Conservation (phyloP, 2,329 filamentous ascomycete genomes). For the Alternaria novae-zelandiae region DNA sequence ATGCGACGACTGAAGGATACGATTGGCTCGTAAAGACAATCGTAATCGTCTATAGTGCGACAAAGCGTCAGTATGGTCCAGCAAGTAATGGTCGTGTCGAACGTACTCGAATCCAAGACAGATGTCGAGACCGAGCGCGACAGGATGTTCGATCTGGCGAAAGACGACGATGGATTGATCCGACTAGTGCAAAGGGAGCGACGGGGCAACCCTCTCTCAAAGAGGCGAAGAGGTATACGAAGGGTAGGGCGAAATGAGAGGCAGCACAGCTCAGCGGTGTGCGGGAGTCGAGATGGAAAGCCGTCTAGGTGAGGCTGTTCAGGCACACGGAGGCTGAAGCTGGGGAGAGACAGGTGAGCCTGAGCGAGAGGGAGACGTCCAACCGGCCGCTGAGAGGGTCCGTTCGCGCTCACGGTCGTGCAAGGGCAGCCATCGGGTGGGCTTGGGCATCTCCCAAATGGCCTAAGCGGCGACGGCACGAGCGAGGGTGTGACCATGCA, state of each 20-base stretch:
- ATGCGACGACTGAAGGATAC: conserved; percentile 2
- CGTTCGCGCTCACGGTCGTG: conserved; percentile 26
- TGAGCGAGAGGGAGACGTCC: conserved; percentile 31
- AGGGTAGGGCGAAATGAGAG: conserved; percentile 37
- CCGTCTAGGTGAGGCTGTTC: conserved; percentile 38
- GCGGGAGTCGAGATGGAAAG: conserved; percentile 18
- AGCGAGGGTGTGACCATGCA: conserved; percentile 22
- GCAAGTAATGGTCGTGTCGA: conserved; percentile 15
- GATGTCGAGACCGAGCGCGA: conserved; percentile 18
- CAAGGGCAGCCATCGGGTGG: conserved; percentile 29
- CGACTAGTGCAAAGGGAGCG: conserved; percentile 26
- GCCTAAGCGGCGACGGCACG: conserved; percentile 30
- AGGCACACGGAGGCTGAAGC: conserved; percentile 36
- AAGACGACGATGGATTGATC: conserved; percentile 19
- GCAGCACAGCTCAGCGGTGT: conserved; percentile 47
- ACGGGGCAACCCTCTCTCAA: conserved; percentile 44
- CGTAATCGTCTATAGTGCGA: conserved; percentile 18
- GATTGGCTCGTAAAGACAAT: not conserved
- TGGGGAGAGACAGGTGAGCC: conserved; percentile 33
- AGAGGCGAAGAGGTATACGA: conserved; percentile 33
- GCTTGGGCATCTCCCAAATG: conserved; percentile 25
- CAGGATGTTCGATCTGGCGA: conserved; percentile 15
- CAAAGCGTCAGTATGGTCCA: conserved; percentile 25
- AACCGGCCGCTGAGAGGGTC: conserved; percentile 28
- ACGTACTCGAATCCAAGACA: conserved; percentile 33